phyloP scores from a whole-genome alignment of 2,329 filamentous ascomycete species.

The Trichoderma sp. region DNA sequence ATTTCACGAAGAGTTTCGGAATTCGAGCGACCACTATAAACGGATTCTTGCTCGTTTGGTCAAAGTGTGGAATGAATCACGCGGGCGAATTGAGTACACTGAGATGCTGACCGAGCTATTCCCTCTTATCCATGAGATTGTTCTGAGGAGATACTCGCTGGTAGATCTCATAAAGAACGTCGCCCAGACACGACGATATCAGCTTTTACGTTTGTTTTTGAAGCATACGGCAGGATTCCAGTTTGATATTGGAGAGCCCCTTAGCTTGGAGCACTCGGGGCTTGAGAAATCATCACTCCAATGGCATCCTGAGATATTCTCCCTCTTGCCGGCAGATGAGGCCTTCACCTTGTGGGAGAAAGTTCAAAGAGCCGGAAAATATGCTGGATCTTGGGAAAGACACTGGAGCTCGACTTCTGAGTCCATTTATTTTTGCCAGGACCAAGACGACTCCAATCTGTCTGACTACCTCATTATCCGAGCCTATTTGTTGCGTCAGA shows the following conservation, averaged over 20 bases:
- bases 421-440: neutral
- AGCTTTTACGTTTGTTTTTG: slow-evolving; percentile 29
- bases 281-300: neutral
- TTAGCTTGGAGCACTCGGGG: neutral
- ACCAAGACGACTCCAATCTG: neutral
- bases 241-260: slow-evolving; percentile 28
- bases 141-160: neutral
- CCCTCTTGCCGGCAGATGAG: neutral
- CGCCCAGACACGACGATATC: slow-evolving; percentile 21
- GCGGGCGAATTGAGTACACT: neutral
- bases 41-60: neutral
- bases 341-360: neutral
- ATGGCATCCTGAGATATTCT: neutral
- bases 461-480: neutral
- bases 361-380: neutral
- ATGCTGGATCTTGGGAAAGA: neutral
- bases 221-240: slow-evolving; percentile 23
- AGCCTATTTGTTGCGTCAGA: neutral
- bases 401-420: too few relatives aligned
- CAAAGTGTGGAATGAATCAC: neutral
- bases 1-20: neutral
- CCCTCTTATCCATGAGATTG: neutral
- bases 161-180: neutral
- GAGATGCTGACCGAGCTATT: neutral
- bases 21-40: neutral